phyloP scores from a whole-genome alignment of 2,329 filamentous ascomycete genomes.

The Neonectria faginata region DNA sequence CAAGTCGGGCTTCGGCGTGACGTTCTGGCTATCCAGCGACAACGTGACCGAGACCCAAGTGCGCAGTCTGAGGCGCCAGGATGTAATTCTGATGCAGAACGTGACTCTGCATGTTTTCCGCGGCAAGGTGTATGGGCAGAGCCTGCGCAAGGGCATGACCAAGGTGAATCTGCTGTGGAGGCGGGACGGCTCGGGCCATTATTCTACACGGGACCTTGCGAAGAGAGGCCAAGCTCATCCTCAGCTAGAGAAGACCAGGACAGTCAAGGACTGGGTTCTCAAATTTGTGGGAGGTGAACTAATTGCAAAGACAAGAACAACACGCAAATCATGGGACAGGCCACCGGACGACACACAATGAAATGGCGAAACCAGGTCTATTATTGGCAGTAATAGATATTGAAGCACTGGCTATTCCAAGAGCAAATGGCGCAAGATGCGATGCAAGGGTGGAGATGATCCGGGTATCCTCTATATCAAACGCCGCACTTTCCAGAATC shows the following conservation, averaged over 20 bases:
- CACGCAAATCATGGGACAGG: conserved; percentile 51
- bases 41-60: conserved; percentile 50
- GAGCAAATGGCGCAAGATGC: conserved; percentile 23
- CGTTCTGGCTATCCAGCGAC: conserved; percentile 78
- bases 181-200: conserved; percentile 66
- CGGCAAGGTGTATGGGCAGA: conserved; percentile 85
- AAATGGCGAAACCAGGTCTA: conserved; percentile 22
- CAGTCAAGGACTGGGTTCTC: conserved; percentile 80
- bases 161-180: conserved; percentile 73
- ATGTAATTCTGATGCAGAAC: conserved; percentile 83
- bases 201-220: conserved; percentile 63
- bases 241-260: conserved; percentile 71
- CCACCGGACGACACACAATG: conserved; percentile 57
- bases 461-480: conserved; percentile 45
- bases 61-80: conserved; percentile 70
- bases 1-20: conserved; percentile 80
- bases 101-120: conserved; percentile 82
- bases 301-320: conserved; percentile 27
- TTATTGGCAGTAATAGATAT: conserved; percentile 20
- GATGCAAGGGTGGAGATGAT: conserved; percentile 39
- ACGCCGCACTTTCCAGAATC: conserved; percentile 31
- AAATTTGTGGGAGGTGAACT: conserved; percentile 69
- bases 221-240: conserved; percentile 51
- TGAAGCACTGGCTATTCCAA: conserved; percentile 23
- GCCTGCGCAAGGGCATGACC: conserved; percentile 77